phyloP scores from a whole-genome alignment of 176 grass and related monocot species.

The Canna indica region DNA sequence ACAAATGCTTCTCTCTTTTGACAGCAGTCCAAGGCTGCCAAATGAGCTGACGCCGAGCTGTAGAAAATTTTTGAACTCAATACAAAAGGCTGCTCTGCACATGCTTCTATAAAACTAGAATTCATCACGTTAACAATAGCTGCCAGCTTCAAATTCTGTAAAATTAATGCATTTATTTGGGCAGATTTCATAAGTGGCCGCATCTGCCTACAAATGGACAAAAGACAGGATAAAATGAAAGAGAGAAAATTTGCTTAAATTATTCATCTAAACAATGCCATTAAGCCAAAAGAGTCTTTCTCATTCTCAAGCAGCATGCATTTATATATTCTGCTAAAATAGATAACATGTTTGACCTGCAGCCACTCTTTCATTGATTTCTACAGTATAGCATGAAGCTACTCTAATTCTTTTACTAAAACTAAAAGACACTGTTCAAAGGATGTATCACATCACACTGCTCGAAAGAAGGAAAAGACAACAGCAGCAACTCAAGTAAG shows the following conservation, averaged over 20 bases:
- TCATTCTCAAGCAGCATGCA: too few relatives aligned
- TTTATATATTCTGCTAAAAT: too few relatives aligned
- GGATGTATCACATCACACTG: conserved; percentile 3
- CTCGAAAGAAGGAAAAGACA: not conserved
- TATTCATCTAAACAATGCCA: too few relatives aligned
- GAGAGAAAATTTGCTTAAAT: too few relatives aligned
- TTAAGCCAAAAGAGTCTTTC: too few relatives aligned
- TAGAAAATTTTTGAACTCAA: not conserved
- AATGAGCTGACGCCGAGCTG: not conserved
- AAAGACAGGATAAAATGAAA: too few relatives aligned
- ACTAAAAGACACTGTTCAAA: not conserved
- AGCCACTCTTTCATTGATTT: not conserved
- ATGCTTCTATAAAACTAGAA: not conserved
- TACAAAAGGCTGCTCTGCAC: not conserved
- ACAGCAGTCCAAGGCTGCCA: not conserved
- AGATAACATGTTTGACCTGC: too few relatives aligned
- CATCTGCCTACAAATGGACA: too few relatives aligned
- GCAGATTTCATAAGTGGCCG: too few relatives aligned
- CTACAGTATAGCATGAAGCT: not conserved
- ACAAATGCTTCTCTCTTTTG: not conserved
- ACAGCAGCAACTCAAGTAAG: not conserved
- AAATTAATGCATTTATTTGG: too few relatives aligned
- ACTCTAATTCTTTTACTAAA: not conserved
- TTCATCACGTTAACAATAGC: too few relatives aligned
- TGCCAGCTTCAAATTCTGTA: too few relatives aligned